Percentiles rank a stretch among this genome's conserved stretches.
These are phyloP conservation scores for Acanthamoeba polyphaga DNA, from an alignment of 208 protist genomes.

Conservation along the genomic window DNA sequence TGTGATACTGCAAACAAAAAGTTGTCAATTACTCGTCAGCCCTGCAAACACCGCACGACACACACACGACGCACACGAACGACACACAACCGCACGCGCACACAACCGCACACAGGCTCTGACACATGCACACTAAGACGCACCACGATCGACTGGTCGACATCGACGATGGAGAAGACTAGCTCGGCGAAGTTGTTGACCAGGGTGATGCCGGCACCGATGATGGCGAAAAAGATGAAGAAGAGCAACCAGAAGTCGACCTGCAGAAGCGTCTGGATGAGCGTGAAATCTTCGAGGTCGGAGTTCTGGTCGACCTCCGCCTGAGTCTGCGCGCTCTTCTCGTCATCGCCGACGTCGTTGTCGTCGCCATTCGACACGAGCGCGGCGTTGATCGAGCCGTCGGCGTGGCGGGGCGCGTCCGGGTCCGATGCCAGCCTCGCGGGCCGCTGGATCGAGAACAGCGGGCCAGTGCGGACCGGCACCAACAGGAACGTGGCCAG, in stretches of 20 bases:
- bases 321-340: neutral
- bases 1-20: neutral
- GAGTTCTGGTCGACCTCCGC: neutral
- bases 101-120: neutral
- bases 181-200: slow-evolving; percentile 72
- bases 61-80: no score
- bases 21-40: neutral
- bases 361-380: neutral
- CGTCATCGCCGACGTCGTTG: neutral
- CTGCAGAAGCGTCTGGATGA: neutral
- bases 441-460: neutral
- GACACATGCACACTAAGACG: neutral
- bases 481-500: neutral
- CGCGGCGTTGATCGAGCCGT: neutral
- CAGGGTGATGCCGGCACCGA: slow-evolving; percentile 55
- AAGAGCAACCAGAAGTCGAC: slow-evolving; percentile 50
- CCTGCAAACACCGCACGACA: neutral
- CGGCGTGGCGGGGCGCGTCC: no score
- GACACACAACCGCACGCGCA: no score
- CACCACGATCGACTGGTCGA: neutral
- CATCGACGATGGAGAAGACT: slow-evolving; percentile 30
- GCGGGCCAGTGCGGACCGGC: slow-evolving; percentile 2
- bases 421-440: neutral
- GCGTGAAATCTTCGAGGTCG: neutral
- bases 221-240: slow-evolving; percentile 30